Base-by-base conservation (phyloP, 805 yeast species). In the Suhomyces vadensis region DNA sequence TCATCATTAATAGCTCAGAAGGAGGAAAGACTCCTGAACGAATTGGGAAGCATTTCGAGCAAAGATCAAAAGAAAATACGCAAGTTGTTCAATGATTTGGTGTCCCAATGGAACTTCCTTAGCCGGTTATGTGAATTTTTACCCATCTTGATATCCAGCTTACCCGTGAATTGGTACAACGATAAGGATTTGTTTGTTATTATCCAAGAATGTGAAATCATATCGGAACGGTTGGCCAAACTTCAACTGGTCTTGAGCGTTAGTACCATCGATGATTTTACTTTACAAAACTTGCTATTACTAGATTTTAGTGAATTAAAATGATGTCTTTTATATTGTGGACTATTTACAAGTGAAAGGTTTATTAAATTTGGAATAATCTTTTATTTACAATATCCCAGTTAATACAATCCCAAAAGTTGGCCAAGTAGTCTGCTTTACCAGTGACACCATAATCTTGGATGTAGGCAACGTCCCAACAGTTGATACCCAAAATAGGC, bases 401-500 rank as follows among this genome's bases (percentile, higher is more conserved):
- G 67, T 92, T 83, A 47, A 91, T 77, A 52, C 88, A 75, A 41
- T 82, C 78, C 82, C 95, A 83, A 58, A 83, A 82, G 50, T 83
- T 83, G 48, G 78, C 78, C 52, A 94, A 75, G 65, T 86, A 94
- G 42, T 77, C 72, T 35, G 78, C 71, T 68, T 84, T 85, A 19
- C 94, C 95, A 41, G 64, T 71, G 41, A 87, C 75, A 37, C 97
- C 96, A 65, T 84, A 92, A 65, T 94, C 98, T 21, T 78, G 69
- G 36, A 89, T 56, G 63, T 84, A 94, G n/a, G 96, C 88, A 51
- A 82, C 79, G 63, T 92, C 95, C 96, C 97, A 91, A 53, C 86
- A 75, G 64, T 83, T 88, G 51, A 90, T 74, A 40, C 82, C 86
- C 52, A 94, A 74, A 37, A 94, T 67, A 5, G 94, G 95, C 52